phyloP scores from a whole-genome alignment of 805 yeast species.

The Lipomyces orientalis region DNA sequence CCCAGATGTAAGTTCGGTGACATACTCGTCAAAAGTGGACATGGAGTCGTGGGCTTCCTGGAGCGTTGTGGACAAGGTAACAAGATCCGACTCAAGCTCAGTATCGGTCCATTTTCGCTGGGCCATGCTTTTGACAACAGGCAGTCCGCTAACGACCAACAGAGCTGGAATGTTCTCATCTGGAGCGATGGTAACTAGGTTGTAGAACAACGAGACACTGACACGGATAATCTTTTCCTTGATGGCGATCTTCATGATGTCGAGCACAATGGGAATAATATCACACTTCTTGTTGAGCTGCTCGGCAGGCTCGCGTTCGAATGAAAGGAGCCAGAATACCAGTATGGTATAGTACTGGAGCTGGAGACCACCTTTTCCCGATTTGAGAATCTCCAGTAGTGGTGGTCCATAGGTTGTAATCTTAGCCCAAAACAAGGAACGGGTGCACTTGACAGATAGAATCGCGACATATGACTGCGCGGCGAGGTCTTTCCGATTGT shows the following conservation, averaged over 20 bases:
- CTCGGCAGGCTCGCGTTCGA: constrained; percentile 60
- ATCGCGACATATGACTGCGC: constrained; percentile 71
- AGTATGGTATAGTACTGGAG: constrained; percentile 80
- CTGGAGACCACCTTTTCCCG: constrained; percentile 65
- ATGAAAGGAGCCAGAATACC: constrained; percentile 83
- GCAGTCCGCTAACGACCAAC: constrained; percentile 75
- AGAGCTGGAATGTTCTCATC: constrained; percentile 63
- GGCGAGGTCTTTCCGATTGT: constrained; percentile 63
- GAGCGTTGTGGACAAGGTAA: constrained; percentile 61
- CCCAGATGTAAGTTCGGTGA: constrained; percentile 80
- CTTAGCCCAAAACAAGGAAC: constrained; percentile 57
- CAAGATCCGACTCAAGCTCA: constrained; percentile 79
- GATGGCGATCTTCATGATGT: constrained; percentile 77
- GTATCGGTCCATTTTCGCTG: constrained; percentile 95
- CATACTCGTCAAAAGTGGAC: constrained; percentile 92
- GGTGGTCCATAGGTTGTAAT: constrained; percentile 56
- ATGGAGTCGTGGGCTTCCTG: constrained; percentile 75
- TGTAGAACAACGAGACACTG: constrained; percentile 61
- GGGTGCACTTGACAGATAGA: constrained; percentile 58
- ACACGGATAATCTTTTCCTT: constrained; percentile 91
- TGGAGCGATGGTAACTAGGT: constrained; percentile 46
- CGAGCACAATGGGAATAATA: constrained; percentile 53
- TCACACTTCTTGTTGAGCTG: constrained; percentile 57
- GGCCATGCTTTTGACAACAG: constrained; percentile 67
- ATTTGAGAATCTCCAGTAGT: constrained; percentile 54